These are phyloP conservation scores for Aspergillus olivimuriae DNA, from an alignment of 495 filamentous ascomycete genomes.

Conservation along the genomic window DNA sequence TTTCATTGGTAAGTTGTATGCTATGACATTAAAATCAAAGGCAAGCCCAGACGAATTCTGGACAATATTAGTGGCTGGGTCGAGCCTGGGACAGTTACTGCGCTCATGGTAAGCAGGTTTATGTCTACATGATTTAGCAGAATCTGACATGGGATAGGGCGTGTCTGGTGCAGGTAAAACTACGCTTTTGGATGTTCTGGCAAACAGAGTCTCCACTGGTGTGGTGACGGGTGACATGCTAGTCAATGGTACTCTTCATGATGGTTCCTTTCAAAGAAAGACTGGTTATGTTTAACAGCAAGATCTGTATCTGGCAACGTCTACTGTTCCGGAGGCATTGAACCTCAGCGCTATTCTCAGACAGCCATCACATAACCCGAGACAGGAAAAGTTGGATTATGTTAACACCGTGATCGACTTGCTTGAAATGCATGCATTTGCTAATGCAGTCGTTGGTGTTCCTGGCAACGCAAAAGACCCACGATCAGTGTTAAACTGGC, in stretches of 20 bases:
- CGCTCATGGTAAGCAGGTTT: constrained; percentile 13
- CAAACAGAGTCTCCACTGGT: constrained; percentile 42
- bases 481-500: background rate
- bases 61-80: constrained; percentile 53
- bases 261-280: constrained; percentile 78
- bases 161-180: constrained; percentile 55
- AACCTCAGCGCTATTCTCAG: constrained; percentile 76
- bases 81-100: constrained; percentile 54
- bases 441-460: constrained; percentile 18
- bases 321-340: constrained; percentile 76
- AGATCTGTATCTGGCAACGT: constrained; percentile 76
- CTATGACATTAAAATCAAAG: constrained; percentile 30
- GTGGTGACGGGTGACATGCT: constrained; percentile 44
- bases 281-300: constrained; percentile 92
- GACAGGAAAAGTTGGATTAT: constrained; percentile 75
- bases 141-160: constrained; percentile 48
- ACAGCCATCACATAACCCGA: constrained; percentile 63
- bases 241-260: constrained; percentile 45
- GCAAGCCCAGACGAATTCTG: constrained; percentile 2
- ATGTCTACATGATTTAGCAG: constrained; percentile 56
- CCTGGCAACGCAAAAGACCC: constrained; percentile 6
- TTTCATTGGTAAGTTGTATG: constrained; percentile 65
- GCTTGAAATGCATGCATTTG: constrained; percentile 60
- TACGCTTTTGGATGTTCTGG: constrained; percentile 41
- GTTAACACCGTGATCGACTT: constrained; percentile 87